Conservation (phyloP, 2,329 filamentous ascomycete genomes). For the Hansfordia pulvinata region DNA sequence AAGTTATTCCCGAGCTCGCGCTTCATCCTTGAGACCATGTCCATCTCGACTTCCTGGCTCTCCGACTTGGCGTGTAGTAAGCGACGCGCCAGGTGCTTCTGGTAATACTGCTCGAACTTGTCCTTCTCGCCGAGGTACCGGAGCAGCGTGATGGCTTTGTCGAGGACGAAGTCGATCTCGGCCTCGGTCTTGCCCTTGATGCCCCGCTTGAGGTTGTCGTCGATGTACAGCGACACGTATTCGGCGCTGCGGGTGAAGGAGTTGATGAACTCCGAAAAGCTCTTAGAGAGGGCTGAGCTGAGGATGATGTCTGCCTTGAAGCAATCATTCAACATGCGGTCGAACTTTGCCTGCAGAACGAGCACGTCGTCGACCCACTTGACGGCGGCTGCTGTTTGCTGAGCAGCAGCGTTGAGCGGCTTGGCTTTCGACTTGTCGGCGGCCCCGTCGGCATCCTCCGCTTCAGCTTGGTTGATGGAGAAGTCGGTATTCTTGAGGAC, state of each 20-base stretch:
- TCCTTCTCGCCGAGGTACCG: constrained; percentile 87
- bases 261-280: constrained; percentile 90
- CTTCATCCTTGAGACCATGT: constrained; percentile 96
- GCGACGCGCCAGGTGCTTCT: constrained; percentile 84
- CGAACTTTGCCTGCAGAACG: constrained; percentile 76
- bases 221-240: constrained; percentile 90
- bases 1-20: constrained; percentile 90
- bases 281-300: constrained; percentile 71
- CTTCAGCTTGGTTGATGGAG: constrained; percentile 20
- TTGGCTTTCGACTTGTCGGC: constrained; percentile 34
- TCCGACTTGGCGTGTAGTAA: constrained; percentile 81
- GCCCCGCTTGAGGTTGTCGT: constrained; percentile 89
- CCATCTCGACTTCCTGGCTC: constrained; percentile 83
- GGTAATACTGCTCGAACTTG: constrained; percentile 93
- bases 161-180: constrained; percentile 72
- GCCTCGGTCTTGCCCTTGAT: constrained; percentile 85
- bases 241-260: constrained; percentile 75
- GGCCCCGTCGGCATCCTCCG: constrained; percentile 28
- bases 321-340: constrained; percentile 59
- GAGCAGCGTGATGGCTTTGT: constrained; percentile 79
- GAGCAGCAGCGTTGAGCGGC: constrained; percentile 46
- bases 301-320: constrained; percentile 66
- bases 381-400: constrained; percentile 76
- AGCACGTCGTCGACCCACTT: constrained; percentile 94
- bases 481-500: constrained; percentile 41